These are phyloP conservation scores for Gracilariopsis chorda DNA, from an alignment of 23 red algal genomes.

Conservation along the genomic window DNA sequence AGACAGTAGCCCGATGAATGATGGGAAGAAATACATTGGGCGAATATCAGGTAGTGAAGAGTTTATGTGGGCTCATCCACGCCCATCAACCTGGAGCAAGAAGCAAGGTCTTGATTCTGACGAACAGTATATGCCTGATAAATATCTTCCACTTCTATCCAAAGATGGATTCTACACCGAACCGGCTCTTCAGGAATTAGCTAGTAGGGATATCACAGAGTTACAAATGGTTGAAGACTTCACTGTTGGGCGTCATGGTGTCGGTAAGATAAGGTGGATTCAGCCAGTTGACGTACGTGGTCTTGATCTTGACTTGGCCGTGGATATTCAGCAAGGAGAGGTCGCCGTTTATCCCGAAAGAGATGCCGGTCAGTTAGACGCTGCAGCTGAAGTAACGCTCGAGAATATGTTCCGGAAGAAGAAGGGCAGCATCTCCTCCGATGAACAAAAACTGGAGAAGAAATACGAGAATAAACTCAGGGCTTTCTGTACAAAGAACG, in stretches of 20 bases:
- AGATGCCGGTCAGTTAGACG: slow-evolving; percentile 51
- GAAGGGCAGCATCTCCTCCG: neutral
- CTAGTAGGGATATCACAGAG: slow-evolving; percentile 28
- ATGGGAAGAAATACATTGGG: slow-evolving; percentile 1
- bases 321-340: slow-evolving; percentile 66
- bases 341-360: slow-evolving; percentile 74
- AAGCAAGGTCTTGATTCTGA: slow-evolving; percentile 24
- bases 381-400: slow-evolving; percentile 27
- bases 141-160: slow-evolving; percentile 55
- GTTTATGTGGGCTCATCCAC: slow-evolving; percentile 47
- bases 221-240: slow-evolving; percentile 66
- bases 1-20: neutral
- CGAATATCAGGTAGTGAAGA: neutral
- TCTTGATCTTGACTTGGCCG: slow-evolving; percentile 46
- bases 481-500: slow-evolving; percentile 65
- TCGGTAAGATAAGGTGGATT: slow-evolving; percentile 79
- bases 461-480: slow-evolving; percentile 38
- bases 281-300: slow-evolving; percentile 81
- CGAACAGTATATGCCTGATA: slow-evolving; percentile 50
- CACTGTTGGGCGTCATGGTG: slow-evolving; percentile 59
- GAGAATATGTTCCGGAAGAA: slow-evolving; percentile 41
- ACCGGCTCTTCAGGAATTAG: slow-evolving; percentile 44
- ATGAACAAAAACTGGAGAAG: neutral
- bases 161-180: slow-evolving; percentile 55
- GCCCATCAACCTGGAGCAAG: slow-evolving; percentile 54